phyloP scores from a whole-genome alignment of 1,284 basidiomycete genomes.

The Cystobasidiaceae sp. region DNA sequence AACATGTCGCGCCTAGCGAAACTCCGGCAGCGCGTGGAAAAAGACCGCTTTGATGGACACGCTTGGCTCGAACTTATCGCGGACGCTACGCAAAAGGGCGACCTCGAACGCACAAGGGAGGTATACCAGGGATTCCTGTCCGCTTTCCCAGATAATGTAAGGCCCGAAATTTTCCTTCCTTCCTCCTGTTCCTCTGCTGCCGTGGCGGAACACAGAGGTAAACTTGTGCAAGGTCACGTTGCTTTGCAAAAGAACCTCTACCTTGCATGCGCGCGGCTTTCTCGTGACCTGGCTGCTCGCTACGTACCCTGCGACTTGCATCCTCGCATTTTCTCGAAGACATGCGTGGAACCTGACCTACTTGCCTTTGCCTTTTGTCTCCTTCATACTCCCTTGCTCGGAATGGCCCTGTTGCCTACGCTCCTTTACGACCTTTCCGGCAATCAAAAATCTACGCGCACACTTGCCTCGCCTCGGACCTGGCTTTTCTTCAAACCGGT shows the following conservation, averaged over 20 bases:
- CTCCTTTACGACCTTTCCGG: no score
- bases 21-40: constrained; percentile 45
- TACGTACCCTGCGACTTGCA: neutral
- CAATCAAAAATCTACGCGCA: neutral
- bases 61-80: constrained; percentile 64
- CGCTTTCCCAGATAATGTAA: constrained; percentile 71
- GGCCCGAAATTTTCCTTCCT: constrained; percentile 35
- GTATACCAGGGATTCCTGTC: constrained; percentile 68
- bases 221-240: neutral
- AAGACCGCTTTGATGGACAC: constrained; percentile 60
- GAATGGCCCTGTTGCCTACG: no score
- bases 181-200: neutral
- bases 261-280: neutral
- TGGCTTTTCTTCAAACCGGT: neutral
- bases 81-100: constrained; percentile 61
- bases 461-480: neutral
- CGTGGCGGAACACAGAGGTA: neutral
- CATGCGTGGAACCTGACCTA: neutral
- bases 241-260: neutral
- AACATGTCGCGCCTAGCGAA: constrained; percentile 40
- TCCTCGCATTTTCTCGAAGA: neutral
- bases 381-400: neutral
- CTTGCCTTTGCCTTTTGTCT: constrained; percentile 12
- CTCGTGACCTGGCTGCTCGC: neutral
- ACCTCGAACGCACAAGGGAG: constrained; percentile 62